Conservation (phyloP, 352 stramenopile species). For the Globisporangium canariense region DNA sequence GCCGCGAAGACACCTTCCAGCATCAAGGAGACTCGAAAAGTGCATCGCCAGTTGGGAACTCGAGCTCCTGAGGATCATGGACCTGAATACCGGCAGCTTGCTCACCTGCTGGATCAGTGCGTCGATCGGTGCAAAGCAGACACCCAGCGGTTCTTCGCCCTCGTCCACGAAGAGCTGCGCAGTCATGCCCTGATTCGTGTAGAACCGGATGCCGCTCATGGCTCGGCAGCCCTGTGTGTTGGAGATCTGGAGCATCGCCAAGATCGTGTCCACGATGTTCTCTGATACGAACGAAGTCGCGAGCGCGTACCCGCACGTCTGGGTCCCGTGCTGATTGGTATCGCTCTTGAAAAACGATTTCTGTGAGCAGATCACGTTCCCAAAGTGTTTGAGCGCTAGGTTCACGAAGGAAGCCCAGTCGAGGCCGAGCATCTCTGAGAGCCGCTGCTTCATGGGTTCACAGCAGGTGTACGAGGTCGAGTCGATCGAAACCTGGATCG, state of each 20-base stretch:
- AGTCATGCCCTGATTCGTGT: background rate
- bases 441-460: background rate
- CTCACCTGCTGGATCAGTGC: background rate
- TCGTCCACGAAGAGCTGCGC: conserved; percentile 1
- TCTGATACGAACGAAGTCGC: background rate
- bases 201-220: conserved; percentile 2
- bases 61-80: background rate
- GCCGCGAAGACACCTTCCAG: background rate
- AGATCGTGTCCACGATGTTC: background rate
- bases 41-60: background rate
- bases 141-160: background rate
- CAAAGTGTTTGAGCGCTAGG: background rate
- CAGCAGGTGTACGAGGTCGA: background rate
- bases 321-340: background rate
- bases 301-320: background rate
- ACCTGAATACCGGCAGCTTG: background rate
- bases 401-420: background rate
- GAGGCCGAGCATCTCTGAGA: background rate
- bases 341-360: background rate
- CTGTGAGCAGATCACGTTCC: background rate
- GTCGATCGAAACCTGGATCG: background rate
- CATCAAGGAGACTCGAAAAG: conserved; percentile 4
- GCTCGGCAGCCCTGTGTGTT: conserved; percentile 2
- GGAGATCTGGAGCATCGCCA: background rate
- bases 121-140: conserved; percentile 3